Conservation (phyloP, 2,329 filamentous ascomycete genomes). For the Monascus ruber region DNA sequence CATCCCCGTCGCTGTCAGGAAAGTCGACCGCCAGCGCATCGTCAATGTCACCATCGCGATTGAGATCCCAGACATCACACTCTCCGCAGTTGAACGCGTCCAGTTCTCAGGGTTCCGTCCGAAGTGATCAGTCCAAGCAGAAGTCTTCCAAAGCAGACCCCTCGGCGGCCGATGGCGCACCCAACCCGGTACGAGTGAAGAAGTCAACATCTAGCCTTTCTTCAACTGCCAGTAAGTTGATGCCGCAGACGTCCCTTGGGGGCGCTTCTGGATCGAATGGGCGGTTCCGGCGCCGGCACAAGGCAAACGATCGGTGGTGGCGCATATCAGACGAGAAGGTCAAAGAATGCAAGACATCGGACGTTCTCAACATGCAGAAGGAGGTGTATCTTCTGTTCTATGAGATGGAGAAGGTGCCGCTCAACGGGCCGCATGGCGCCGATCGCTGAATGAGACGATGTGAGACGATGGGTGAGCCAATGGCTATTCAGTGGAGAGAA, state of each 20-base stretch:
- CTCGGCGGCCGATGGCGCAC: neutral
- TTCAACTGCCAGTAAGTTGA: conserved; percentile 11
- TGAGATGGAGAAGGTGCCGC: conserved; percentile 54
- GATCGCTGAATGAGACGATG: neutral
- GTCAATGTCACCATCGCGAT: conserved; percentile 6
- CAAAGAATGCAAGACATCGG: conserved; percentile 82
- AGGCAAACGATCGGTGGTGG: conserved; percentile 76
- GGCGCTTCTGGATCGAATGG: conserved; percentile 11
- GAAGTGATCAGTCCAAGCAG: conserved; percentile 16
- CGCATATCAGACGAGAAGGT: conserved; percentile 95
- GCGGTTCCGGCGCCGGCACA: conserved; percentile 47
- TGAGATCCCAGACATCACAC: conserved; percentile 7
- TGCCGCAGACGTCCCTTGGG: conserved; percentile 15
- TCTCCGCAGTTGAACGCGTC: conserved; percentile 17
- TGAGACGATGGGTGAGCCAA: neutral
- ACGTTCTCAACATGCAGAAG: conserved; percentile 85
- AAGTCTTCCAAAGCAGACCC: too few relatives aligned
- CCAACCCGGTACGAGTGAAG: neutral
- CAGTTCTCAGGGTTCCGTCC: conserved; percentile 22
- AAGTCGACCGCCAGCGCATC: conserved; percentile 2
- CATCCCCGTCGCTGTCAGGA: too few relatives aligned
- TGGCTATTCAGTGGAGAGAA: too few relatives aligned
- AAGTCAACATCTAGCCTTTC: conserved; percentile 14
- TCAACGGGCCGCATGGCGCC: too few relatives aligned
- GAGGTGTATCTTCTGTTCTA: conserved; percentile 97